Conservation (phyloP, 1,284 basidiomycete species). For the Ceratobasidium papillatum region DNA sequence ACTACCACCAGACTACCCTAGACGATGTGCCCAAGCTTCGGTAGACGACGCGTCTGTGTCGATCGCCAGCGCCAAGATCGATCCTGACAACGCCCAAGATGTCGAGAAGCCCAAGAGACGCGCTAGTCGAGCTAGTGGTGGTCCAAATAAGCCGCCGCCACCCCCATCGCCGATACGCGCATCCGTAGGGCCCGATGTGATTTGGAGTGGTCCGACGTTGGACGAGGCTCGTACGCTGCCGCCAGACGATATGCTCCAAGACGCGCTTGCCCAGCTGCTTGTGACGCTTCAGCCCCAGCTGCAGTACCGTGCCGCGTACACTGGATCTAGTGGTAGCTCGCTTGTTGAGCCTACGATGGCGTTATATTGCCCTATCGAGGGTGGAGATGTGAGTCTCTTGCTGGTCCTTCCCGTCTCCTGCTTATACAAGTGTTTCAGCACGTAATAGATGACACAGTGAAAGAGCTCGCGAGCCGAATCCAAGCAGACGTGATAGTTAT, state of each 20-base stretch:
- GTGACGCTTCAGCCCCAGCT: conserved; percentile 80
- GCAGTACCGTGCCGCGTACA: conserved; percentile 73
- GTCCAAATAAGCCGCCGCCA: conserved; percentile 28
- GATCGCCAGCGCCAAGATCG: background rate
- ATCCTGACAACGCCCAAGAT: conserved; percentile 13
- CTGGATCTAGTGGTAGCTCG: conserved; percentile 55
- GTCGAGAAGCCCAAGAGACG: conserved; percentile 19
- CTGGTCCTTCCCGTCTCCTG: background rate
- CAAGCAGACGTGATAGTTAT: conserved; percentile 82
- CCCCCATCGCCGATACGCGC: conserved; percentile 4
- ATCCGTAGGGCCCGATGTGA: conserved; percentile 11
- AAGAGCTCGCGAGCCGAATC: conserved; percentile 73
- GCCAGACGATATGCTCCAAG: conserved; percentile 69
- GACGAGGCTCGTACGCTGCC: conserved; percentile 52
- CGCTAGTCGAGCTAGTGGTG: background rate
- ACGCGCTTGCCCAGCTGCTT: conserved; percentile 74
- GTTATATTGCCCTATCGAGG: conserved; percentile 86
- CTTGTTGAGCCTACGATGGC: conserved; percentile 78
- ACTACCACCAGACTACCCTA: conserved; percentile 18
- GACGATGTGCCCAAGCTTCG: background rate
- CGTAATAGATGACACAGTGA: conserved; percentile 78
- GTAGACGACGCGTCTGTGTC: conserved; percentile 1
- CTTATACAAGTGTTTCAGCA: conserved; percentile 50
- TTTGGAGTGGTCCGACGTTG: conserved; percentile 14
- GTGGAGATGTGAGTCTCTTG: conserved; percentile 58